Evolutionary conservation across 768 basidiomycete species (phyloP).

Genomic region (Lentinula aciculospora): DNA sequence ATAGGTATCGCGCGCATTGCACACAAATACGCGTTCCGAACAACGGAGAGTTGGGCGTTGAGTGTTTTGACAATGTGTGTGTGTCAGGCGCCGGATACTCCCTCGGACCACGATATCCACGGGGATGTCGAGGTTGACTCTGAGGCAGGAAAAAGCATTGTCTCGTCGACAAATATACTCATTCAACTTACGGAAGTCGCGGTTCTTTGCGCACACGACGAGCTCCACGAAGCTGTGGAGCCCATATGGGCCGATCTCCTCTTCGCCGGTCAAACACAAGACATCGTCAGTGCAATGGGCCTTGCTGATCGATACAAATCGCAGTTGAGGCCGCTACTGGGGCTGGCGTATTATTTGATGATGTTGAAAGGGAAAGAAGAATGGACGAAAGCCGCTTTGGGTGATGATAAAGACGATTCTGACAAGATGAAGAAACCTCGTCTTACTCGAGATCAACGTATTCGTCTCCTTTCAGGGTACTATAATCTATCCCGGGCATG

Average conservation of each 20-base stretch:
- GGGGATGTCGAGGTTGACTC: not conserved
- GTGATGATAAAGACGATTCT: not conserved
- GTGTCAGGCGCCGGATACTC: conserved; percentile 19
- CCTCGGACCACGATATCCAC: not conserved
- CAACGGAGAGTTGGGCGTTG: conserved; percentile 45
- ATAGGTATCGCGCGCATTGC: conserved; percentile 45
- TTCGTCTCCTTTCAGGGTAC: conserved; percentile 48
- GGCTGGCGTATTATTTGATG: conserved; percentile 47
- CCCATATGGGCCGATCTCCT: conserved; percentile 44
- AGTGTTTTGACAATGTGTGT: conserved; percentile 36
- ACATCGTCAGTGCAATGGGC: conserved; percentile 37
- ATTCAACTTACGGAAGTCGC: conserved; percentile 47
- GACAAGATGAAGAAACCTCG: conserved; percentile 16
- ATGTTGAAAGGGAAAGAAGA: conserved; percentile 42
- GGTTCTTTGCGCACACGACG: conserved; percentile 40
- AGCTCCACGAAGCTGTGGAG: conserved; percentile 36
- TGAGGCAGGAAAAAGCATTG: not conserved
- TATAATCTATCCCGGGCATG: conserved; percentile 41
- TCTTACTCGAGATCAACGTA: conserved; percentile 42
- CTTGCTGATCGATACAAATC: conserved; percentile 37
- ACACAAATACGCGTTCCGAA: conserved; percentile 52
- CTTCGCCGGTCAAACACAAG: conserved; percentile 28
- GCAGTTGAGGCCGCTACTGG: conserved; percentile 38
- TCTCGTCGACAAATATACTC: conserved; percentile 20
- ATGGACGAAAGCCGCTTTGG: conserved; percentile 29